Conservation (phyloP, 108 stramenopile genomes). For the Pinguiococcus pyrenoidosus region DNA sequence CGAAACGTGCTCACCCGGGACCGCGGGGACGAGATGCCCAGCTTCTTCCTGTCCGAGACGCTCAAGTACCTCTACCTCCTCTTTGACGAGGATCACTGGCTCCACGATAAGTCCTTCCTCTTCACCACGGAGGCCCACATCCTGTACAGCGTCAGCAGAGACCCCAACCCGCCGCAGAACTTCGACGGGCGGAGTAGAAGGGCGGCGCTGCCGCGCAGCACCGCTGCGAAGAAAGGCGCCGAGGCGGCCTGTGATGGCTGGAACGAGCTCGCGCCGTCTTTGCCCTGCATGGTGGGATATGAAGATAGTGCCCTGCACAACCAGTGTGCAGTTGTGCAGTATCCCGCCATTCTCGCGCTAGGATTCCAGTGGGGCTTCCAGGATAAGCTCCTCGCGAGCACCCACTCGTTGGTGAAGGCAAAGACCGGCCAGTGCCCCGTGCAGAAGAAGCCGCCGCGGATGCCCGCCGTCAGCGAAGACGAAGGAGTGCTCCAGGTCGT, state of each 20-base stretch:
- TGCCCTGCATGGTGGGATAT: background rate
- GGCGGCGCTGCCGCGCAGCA: background rate
- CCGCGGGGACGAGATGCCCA: constrained; percentile 19
- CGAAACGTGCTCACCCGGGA: background rate
- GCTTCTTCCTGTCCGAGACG: constrained; percentile 22
- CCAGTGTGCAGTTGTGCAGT: too few species aligned
- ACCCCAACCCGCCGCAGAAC: background rate
- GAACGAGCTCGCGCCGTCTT: background rate
- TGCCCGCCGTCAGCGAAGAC: too few species aligned
- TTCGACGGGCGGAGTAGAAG: background rate
- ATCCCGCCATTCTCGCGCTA: too few species aligned
- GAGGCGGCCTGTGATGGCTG: background rate
- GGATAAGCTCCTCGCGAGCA: too few species aligned
- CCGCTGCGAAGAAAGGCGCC: background rate
- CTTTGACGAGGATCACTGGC: constrained; percentile 19
- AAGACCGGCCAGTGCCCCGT: too few species aligned
- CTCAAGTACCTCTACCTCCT: constrained; percentile 22
- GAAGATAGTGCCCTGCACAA: too few species aligned
- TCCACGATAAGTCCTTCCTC: too few species aligned
- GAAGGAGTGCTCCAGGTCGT: too few species aligned
- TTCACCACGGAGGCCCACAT: constrained; percentile 25
- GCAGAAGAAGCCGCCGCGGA: too few species aligned
- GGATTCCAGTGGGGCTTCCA: too few species aligned
- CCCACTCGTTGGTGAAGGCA: too few species aligned
- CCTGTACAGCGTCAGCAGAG: background rate